Percentiles rank a stretch among this genome's conserved stretches.
Evolutionary conservation across 2,329 filamentous ascomycete genomes (phyloP).

Genomic region (Alternaria novae-zelandiae): DNA sequence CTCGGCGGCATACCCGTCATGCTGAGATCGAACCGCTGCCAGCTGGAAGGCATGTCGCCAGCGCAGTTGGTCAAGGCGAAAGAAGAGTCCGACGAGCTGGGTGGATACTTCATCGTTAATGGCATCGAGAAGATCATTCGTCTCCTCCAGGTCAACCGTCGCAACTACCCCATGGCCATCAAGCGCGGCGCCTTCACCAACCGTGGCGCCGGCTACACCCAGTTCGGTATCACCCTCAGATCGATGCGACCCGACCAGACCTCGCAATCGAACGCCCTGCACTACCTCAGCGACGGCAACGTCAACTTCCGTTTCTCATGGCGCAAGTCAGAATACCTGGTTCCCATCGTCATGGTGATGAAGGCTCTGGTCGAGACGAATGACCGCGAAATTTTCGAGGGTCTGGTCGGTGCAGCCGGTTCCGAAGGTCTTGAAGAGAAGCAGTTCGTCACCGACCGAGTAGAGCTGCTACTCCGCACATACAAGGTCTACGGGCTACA

Average conservation of each 20-base stretch:
- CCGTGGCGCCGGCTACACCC: slow-evolving; percentile 85
- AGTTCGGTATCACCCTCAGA: slow-evolving; percentile 88
- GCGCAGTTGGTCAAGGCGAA: slow-evolving; percentile 82
- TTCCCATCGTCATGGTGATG: slow-evolving; percentile 94
- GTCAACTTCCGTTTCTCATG: slow-evolving; percentile 97
- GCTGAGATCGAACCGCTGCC: slow-evolving; percentile 80
- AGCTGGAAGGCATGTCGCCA: slow-evolving; percentile 85
- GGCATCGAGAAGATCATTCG: slow-evolving; percentile 45
- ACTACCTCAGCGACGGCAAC: slow-evolving; percentile 95
- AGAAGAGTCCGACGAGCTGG: slow-evolving; percentile 94
- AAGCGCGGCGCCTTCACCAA: slow-evolving; percentile 87
- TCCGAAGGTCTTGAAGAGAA: slow-evolving; percentile 84
- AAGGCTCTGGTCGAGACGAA: slow-evolving; percentile 96
- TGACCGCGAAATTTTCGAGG: slow-evolving; percentile 93
- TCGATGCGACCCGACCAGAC: slow-evolving; percentile 97
- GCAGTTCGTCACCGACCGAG: slow-evolving; percentile 87
- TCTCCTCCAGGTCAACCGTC: slow-evolving; percentile 61
- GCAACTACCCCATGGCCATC: slow-evolving; percentile 96
- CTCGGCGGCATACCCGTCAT: slow-evolving; percentile 82
- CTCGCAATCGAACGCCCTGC: slow-evolving; percentile 94
- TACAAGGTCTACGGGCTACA: slow-evolving; percentile 92
- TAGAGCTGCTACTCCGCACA: slow-evolving; percentile 87
- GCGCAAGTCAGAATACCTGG: slow-evolving; percentile 96
- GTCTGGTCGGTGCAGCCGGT: slow-evolving; percentile 78
- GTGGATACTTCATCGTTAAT: slow-evolving; percentile 97